A percentile compares a stretch with the other conserved stretches of the same genome.
Conservation (phyloP, 768 basidiomycete species). For the Phanerochaete carnosa region DNA sequence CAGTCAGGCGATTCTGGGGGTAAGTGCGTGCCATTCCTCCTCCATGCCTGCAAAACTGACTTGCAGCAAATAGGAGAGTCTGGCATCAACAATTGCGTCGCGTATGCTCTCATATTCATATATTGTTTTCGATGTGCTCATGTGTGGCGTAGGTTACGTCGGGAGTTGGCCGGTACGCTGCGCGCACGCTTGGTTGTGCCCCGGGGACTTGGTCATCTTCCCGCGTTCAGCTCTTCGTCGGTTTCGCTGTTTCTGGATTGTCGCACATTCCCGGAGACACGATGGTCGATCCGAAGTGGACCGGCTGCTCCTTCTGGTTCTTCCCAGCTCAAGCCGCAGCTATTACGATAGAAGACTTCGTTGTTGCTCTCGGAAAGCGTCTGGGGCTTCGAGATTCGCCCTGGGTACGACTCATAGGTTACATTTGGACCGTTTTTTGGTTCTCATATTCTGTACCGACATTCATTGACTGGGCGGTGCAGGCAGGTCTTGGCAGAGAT, state of each 20-base stretch:
- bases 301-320: conserved; percentile 12
- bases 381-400: neutral
- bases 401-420: neutral
- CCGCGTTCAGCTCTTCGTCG: conserved; percentile 18
- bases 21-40: neutral
- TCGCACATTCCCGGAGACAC: conserved; percentile 16
- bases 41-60: neutral
- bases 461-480: conserved; percentile 2
- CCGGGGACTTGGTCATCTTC: conserved; percentile 17
- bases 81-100: conserved; percentile 21
- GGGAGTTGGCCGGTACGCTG: conserved; percentile 9
- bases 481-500: neutral
- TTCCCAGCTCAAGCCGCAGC: neutral
- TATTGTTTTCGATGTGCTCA: neutral
- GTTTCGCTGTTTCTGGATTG: conserved; percentile 18
- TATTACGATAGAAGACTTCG: neutral
- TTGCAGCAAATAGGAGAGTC: conserved; percentile 3
- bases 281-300: conserved; percentile 11
- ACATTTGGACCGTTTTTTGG: neutral
- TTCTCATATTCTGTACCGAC: neutral
- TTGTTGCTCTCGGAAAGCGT: neutral
- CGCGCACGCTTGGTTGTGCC: conserved; percentile 6
- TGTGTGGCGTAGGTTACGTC: conserved; percentile 11
- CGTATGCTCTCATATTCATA: conserved; percentile 6
- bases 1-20: conserved; percentile 20